Conservation (phyloP, 805 yeast genomes). For the Tetrapisispora phaffii region DNA sequence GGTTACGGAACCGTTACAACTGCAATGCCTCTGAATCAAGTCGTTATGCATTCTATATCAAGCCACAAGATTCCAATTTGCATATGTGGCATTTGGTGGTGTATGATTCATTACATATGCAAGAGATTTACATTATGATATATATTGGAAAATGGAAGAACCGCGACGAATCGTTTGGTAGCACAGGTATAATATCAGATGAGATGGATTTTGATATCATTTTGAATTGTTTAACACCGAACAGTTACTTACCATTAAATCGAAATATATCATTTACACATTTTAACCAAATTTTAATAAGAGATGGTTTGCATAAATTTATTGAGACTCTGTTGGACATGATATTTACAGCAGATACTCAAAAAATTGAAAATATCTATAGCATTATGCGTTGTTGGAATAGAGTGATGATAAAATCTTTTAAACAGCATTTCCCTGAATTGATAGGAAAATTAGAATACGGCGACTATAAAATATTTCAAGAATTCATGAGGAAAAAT, state of each 20-base stretch:
- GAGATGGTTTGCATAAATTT: slow-evolving; percentile 17
- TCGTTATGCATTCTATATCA: slow-evolving; percentile 13
- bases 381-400: slow-evolving; percentile 21
- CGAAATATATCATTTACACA: slow-evolving; percentile 21
- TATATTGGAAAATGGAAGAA: slow-evolving; percentile 15
- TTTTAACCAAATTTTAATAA: slow-evolving; percentile 10
- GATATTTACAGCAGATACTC: slow-evolving; percentile 7
- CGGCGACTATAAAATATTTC: slow-evolving; percentile 20
- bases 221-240: slow-evolving; percentile 25
- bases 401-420: slow-evolving; percentile 22
- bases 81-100: slow-evolving; percentile 27
- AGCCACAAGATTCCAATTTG: slow-evolving; percentile 28
- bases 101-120: slow-evolving; percentile 9
- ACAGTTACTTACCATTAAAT: slow-evolving; percentile 19
- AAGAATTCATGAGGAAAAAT: slow-evolving; percentile 3
- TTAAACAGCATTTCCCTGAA: slow-evolving; percentile 23
- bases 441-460: slow-evolving; percentile 15
- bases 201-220: slow-evolving; percentile 15
- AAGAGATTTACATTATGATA: slow-evolving; percentile 20
- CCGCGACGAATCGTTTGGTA: slow-evolving; percentile 9
- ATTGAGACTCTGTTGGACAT: slow-evolving; percentile 15
- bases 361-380: background rate
- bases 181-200: slow-evolving; percentile 8
- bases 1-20: background rate
- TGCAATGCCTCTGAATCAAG: background rate